Conservation (phyloP, 164 flowering plant species). For the Cinnamomum chago region DNA sequence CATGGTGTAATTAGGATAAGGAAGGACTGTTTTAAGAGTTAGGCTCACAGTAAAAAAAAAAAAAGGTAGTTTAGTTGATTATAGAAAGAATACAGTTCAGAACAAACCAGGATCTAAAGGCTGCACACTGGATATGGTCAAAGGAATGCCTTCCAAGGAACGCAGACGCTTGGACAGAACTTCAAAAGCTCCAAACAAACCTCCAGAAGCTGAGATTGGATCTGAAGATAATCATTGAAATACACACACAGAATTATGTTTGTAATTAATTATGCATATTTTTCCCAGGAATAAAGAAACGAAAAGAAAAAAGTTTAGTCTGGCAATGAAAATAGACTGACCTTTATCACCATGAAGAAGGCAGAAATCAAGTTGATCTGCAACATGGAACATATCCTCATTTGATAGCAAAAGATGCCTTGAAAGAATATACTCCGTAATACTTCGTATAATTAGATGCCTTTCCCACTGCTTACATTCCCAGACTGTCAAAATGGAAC, state of each 20-base stretch:
- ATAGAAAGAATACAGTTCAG: no score
- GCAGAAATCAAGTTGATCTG: constrained; percentile 86
- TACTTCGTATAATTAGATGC: constrained; percentile 71
- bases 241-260: background rate
- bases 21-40: no score
- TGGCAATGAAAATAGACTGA: constrained; percentile 10
- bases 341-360: constrained; percentile 59
- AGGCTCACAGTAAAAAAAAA: no score
- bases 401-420: constrained; percentile 66
- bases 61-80: no score
- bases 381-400: constrained; percentile 43
- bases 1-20: no score
- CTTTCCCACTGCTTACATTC: constrained; percentile 64
- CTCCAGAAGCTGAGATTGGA: constrained; percentile 58
- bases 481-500: constrained; percentile 53
- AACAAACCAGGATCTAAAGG: constrained; percentile 77
- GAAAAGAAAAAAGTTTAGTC: background rate
- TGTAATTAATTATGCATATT: no score
- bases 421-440: constrained; percentile 55
- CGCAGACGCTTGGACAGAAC: constrained; percentile 67
- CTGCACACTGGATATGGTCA: constrained; percentile 80
- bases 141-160: constrained; percentile 63
- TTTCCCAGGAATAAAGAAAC: no score
- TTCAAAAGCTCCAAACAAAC: constrained; percentile 60
- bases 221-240: constrained; percentile 37